A percentile compares a stretch with the other conserved stretches of the same genome.
These are phyloP conservation scores for Glycine tomentella DNA, from an alignment of 306 rosid genomes.

Conservation along the genomic window DNA sequence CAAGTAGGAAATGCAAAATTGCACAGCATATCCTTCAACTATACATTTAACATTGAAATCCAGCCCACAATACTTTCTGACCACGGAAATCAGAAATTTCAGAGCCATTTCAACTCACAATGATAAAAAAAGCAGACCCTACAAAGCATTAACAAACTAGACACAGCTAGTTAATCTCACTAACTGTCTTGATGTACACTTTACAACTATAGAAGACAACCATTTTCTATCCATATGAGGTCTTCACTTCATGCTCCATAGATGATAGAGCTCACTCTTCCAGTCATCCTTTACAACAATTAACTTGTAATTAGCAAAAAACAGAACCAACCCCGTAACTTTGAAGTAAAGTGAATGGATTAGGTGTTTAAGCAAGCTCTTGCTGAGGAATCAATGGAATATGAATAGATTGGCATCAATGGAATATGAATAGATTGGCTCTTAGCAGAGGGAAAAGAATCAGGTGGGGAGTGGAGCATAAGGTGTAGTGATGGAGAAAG, in stretches of 20 bases:
- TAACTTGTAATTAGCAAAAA: slow-evolving; percentile 5
- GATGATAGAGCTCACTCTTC: not conserved
- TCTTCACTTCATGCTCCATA: not conserved
- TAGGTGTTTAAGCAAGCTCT: slow-evolving; percentile 12
- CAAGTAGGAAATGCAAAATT: slow-evolving; percentile 29
- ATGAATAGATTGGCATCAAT: too few relatives aligned
- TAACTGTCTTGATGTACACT: not conserved
- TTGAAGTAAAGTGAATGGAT: not conserved
- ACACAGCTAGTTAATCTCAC: slow-evolving; percentile 30
- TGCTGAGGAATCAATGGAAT: not conserved
- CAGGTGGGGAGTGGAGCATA: not conserved
- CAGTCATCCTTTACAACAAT: slow-evolving; percentile 13
- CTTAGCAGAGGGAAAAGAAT: not conserved
- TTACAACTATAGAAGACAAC: slow-evolving; percentile 19
- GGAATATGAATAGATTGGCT: not conserved
- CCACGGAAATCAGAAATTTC: slow-evolving; percentile 24
- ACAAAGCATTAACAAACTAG: slow-evolving; percentile 24
- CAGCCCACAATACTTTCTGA: not conserved
- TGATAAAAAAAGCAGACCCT: slow-evolving; percentile 1
- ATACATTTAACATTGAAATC: not conserved
- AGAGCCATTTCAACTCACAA: slow-evolving; percentile 33
- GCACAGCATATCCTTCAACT: slow-evolving; percentile 18
- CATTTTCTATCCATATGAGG: slow-evolving; percentile 28
- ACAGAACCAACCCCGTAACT: not conserved
- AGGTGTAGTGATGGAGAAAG: not conserved